Percentiles rank a stretch among this genome's conserved stretches.
These are phyloP conservation scores for Themeda triandra DNA, from an alignment of 176 grass and related monocot species.

Conservation along the genomic window DNA sequence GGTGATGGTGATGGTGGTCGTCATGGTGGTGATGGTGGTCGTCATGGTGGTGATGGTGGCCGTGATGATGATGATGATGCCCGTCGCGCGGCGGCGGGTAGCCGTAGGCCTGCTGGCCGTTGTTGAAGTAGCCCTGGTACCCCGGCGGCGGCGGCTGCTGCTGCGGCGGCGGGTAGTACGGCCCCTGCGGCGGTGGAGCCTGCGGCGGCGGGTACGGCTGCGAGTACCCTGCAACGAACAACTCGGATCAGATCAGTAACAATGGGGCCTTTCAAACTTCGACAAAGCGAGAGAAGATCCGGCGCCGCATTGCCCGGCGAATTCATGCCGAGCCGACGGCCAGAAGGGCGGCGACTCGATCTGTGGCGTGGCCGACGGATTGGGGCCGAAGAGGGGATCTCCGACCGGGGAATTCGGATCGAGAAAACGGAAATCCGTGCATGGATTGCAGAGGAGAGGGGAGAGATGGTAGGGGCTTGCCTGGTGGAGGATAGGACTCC, in stretches of 20 bases:
- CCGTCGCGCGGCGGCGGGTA: constrained; percentile 27
- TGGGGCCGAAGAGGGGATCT: neutral
- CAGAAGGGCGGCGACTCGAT: neutral
- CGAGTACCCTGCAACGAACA: constrained; percentile 47
- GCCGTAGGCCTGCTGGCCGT: constrained; percentile 40
- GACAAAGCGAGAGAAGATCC: neutral
- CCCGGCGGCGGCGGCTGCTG: constrained; percentile 52
- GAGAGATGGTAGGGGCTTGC: neutral
- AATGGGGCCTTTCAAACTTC: neutral
- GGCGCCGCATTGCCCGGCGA: neutral
- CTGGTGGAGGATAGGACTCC: constrained; percentile 45
- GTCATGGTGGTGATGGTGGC: constrained; percentile 28
- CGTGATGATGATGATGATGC: constrained; percentile 20
- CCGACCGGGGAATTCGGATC: neutral
- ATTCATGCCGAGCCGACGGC: neutral
- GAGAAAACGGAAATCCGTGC: neutral
- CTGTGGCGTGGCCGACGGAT: neutral
- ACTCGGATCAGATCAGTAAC: neutral
- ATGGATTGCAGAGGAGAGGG: neutral
- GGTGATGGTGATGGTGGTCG: constrained; percentile 21
- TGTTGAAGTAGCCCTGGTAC: constrained; percentile 86
- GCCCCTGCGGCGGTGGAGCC: constrained; percentile 12
- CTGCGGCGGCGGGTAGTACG: constrained; percentile 46
- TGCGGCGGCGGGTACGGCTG: constrained; percentile 46
- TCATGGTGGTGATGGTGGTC: constrained; percentile 20